Conservation (phyloP, 1,284 basidiomycete genomes). For the Papiliotrema fonsecae region DNA sequence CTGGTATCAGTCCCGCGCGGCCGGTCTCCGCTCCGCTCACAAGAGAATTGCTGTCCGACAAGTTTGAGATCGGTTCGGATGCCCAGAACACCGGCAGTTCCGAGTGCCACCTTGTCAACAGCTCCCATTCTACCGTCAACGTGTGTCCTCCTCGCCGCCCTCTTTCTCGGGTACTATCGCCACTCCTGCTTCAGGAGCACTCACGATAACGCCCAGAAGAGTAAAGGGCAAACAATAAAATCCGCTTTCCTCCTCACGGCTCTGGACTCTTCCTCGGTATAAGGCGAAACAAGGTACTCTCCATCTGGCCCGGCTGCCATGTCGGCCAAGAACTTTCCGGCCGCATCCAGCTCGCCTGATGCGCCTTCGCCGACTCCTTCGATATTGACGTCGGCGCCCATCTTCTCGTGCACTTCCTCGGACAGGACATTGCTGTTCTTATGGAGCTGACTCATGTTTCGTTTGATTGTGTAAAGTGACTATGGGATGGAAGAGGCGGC, state of each 20-base stretch:
- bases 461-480: no score
- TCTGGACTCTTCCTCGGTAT: slow-evolving; percentile 12
- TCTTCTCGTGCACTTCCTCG: neutral
- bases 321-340: slow-evolving; percentile 10
- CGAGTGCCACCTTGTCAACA: slow-evolving; percentile 17
- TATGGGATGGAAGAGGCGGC: no score
- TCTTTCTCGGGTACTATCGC: neutral
- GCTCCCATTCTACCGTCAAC: slow-evolving; percentile 11
- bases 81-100: slow-evolving; percentile 14
- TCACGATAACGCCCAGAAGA: slow-evolving; percentile 18
- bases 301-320: slow-evolving; percentile 9
- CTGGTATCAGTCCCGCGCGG: neutral
- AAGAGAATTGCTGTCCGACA: slow-evolving; percentile 16
- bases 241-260: slow-evolving; percentile 23
- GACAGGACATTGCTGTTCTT: neutral
- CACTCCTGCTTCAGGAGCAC: no score
- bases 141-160: neutral
- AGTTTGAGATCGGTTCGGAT: slow-evolving; percentile 13
- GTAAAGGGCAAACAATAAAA: slow-evolving; percentile 17
- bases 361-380: neutral
- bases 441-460: no score
- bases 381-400: neutral
- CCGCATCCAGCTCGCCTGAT: slow-evolving; percentile 6
- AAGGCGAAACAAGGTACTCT: slow-evolving; percentile 7
- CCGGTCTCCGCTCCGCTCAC: neutral